Base-by-base conservation (phyloP, 805 yeast species). In the Barnettozyma californica region DNA sequence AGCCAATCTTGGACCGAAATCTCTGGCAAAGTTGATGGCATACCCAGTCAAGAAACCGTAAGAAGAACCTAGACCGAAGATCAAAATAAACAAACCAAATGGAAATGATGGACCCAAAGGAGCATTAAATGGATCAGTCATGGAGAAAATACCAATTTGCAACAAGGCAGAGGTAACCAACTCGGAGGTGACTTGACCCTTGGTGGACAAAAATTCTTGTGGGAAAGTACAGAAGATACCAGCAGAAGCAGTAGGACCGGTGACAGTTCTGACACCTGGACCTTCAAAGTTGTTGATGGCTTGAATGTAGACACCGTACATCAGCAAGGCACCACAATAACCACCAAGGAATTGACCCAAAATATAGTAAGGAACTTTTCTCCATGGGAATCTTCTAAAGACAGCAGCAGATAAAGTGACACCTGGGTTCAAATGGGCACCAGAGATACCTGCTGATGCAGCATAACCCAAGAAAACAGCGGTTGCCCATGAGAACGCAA, bases 341-440 rank as follows among this genome's bases (percentile, higher is more conserved):
- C 73, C 79, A 46, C 83, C 83, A 10, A 76, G 53, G 23, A 74
- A 50, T 61, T 77, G 83, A 19, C 76, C 75, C 23, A 69, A 50
- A 33, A 76, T 56, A 58, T 76, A 78, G 33, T 67, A 65, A 44
- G 65, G 75, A 20, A 74, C 68, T 52, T 77, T 76, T 46, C 63
- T 64, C 67, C 75, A 67, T 25, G 81, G 81, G 56, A 78, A 77
- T 8, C 74, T 75, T 62, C 83, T 70, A 56, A 65, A 78, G 11
- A 74, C 57, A 51, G 75, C 76, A 56, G 73, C 67, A 9, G 72
- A 60, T 9, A 78, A 44, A 1, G 82, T 76, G 33, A 77, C 71
- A 48, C 78, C 76, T 4, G 82, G 81, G 60, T 78, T 77, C 50
- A 77, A 58, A 60, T 77, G 83, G n/a, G 77, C 83, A 57, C 81